These are phyloP conservation scores for Acacia confusa DNA, from an alignment of 306 rosid genomes.

Conservation along the genomic window DNA sequence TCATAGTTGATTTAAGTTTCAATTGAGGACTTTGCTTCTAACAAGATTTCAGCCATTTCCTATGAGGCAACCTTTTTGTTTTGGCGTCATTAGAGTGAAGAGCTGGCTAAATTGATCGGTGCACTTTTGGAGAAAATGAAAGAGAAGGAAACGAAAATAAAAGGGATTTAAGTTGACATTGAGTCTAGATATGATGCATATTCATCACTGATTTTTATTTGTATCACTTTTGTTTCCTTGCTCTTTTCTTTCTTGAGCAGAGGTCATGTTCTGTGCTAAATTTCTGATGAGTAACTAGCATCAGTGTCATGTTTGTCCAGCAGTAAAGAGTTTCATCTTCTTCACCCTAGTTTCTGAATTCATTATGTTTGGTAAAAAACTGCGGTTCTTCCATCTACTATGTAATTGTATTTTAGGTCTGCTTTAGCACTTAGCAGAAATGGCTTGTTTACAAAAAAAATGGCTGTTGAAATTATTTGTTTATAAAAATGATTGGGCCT, in stretches of 20 bases:
- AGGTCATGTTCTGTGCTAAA: not conserved
- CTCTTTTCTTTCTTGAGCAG: not conserved
- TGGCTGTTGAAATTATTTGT: not conserved
- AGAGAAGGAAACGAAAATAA: not conserved
- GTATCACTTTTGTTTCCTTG: not conserved
- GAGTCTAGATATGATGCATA: constrained; percentile 4
- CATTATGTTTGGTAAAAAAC: not conserved
- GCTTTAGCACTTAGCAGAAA: not conserved
- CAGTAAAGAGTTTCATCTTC: not conserved
- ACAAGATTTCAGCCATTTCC: not conserved
- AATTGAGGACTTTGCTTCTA: not conserved
- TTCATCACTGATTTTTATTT: not conserved
- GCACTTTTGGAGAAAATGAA: not conserved
- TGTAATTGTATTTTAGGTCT: not conserved
- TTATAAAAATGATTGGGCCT: not conserved
- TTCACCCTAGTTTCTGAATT: not conserved
- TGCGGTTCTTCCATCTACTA: not conserved
- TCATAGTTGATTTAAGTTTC: not conserved
- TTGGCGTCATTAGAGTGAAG: not conserved
- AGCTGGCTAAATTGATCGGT: not conserved
- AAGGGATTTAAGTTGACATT: not conserved
- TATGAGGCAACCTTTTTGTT: not conserved
- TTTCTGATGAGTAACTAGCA: not conserved
- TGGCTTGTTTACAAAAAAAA: not conserved
- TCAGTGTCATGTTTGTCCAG: not conserved